Evolutionary conservation across 2,329 filamentous ascomycete species (phyloP), one percentile per base, ranked within the genome.

Genomic region (Cladorrhinum sp.): DNA sequence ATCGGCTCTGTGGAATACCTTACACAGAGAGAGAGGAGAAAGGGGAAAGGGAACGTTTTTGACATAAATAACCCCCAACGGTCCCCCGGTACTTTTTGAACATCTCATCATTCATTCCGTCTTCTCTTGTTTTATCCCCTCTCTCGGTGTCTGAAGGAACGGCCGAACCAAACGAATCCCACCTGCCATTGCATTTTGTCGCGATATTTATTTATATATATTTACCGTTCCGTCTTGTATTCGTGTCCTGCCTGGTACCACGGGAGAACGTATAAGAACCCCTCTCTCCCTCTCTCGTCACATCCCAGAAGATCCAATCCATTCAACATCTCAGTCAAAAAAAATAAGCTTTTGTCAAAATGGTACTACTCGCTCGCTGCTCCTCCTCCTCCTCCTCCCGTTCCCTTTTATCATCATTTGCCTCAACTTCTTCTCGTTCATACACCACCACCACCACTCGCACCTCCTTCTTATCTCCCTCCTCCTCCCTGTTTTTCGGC

Each of bases 351-450:
- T 39, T 55, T 48, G 56, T 51, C 65, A 69, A 59, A 68, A 69
- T 69, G 67, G 67, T 69, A 68, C 64, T 64, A 56, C 57, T 57
- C 28, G 21, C 63, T 57, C 58, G 55, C 9, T n/a, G n/a, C n/a
- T n/a, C n/a, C 39, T 52, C 60, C 42, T 42, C 60, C 36, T 26
- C 62, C 23, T 61, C 64, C 61, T 64, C 54, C 52, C 58, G 36
- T 24, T 59, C 18, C 58, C 53, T 21, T 57, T 63, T 23, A 30
- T 57, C 28, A 8, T 23, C 28, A 18, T 51, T 36, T 42, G n/a
- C n/a, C 26, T 4, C 26, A 28, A 39, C 54, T 56, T 57, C 12
- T 58, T 57, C 28, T 48, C 60, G 9, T 26, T 39, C 52, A 46
- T 46, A 46, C 14, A 60, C 50, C 57, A 57, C 59, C 54, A 58